A percentile compares a stretch with the other conserved stretches of the same genome.
Evolutionary conservation across 306 rosid species (phyloP).

Genomic region (Phaseolus lunatus): DNA sequence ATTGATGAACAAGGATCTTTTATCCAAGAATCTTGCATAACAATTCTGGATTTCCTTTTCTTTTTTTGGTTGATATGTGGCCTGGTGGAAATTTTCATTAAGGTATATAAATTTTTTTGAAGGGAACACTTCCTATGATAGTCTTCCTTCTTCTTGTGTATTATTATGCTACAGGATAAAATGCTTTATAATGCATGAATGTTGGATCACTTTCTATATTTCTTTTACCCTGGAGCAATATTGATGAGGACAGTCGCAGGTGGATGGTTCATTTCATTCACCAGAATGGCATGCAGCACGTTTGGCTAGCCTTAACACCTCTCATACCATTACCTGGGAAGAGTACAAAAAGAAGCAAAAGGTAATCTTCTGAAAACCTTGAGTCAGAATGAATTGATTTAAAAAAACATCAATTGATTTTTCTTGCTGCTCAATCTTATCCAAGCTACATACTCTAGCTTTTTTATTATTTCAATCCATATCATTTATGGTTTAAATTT

Average conservation of each 20-base stretch:
- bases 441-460: not conserved
- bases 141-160: conserved; percentile 26
- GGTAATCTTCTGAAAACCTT: conserved; percentile 50
- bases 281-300: conserved; percentile 99
- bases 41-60: not conserved
- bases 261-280: conserved; percentile 99
- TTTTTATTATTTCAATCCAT: conserved; percentile 18
- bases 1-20: not conserved
- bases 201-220: conserved; percentile 42
- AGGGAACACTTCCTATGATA: conserved; percentile 29
- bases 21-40: not conserved
- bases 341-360: conserved; percentile 92
- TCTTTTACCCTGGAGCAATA: conserved; percentile 58
- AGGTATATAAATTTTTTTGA: conserved; percentile 23
- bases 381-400: not conserved
- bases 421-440: conserved; percentile 20
- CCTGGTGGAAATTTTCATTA: conserved; percentile 20
- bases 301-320: conserved; percentile 98
- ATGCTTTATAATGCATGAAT: conserved; percentile 44
- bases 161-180: conserved; percentile 34
- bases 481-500: conserved; percentile 12
- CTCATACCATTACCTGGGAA: conserved; percentile 98
- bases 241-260: conserved; percentile 99
- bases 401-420: not conserved
- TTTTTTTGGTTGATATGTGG: conserved; percentile 5